Evolutionary conservation across 202 grass and related monocot genomes (phyloP).

Genomic region (Schoenoplectus tabernaemontani): DNA sequence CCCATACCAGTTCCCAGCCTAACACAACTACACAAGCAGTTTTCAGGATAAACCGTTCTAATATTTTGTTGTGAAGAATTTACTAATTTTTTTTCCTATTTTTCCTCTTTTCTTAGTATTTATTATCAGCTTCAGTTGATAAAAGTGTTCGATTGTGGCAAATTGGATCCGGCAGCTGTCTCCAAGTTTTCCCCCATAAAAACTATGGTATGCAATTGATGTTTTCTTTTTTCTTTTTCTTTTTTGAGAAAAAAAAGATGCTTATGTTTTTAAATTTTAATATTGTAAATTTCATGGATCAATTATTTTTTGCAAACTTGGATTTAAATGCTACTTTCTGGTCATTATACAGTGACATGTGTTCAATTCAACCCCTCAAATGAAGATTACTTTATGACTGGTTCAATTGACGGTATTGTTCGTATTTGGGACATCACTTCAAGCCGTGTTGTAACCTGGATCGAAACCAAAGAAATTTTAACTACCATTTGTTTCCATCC

Average conservation of each 20-base stretch:
- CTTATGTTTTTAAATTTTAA: neutral
- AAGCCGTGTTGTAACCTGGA: constrained; percentile 51
- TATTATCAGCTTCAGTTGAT: constrained; percentile 76
- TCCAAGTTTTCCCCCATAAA: constrained; percentile 76
- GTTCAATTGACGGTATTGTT: constrained; percentile 70
- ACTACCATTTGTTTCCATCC: constrained; percentile 53
- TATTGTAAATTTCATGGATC: neutral
- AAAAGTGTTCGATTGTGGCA: constrained; percentile 91
- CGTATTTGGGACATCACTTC: constrained; percentile 61
- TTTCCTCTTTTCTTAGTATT: constrained; percentile 38
- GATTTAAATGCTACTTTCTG: constrained; percentile 11
- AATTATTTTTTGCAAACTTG: neutral
- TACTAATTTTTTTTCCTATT: neutral
- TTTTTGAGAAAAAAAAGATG: neutral
- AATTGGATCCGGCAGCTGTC: constrained; percentile 51
- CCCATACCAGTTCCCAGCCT: neutral
- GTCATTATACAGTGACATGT: constrained; percentile 49
- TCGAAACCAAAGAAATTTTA: constrained; percentile 46
- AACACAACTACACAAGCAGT: neutral
- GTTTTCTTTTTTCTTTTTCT: neutral
- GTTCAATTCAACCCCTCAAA: constrained; percentile 64
- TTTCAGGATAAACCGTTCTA: neutral
- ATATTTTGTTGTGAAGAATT: neutral
- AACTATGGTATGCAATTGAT: constrained; percentile 57
- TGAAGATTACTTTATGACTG: constrained; percentile 59